Evolutionary conservation across 177 flowering plant genomes (phyloP).

Genomic region (Telopea speciosissima): DNA sequence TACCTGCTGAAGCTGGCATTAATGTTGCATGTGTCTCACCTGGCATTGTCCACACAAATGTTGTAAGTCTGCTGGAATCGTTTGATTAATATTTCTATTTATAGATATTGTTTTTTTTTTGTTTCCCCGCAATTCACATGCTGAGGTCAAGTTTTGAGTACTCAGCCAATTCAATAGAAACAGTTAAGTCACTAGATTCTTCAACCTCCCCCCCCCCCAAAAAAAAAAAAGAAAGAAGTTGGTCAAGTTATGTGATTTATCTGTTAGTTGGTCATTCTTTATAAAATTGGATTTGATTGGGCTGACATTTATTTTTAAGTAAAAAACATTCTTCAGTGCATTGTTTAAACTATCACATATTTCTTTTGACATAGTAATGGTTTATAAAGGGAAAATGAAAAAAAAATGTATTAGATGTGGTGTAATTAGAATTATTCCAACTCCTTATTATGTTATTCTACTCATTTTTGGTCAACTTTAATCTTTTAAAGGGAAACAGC

Average conservation of each 20-base stretch:
- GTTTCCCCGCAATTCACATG: background rate
- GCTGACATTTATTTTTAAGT: background rate
- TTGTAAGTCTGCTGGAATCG: slow-evolving; percentile 49
- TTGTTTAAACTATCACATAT: too few species aligned
- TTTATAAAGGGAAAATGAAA: too few species aligned
- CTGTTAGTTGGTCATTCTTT: background rate
- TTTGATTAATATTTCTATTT: background rate
- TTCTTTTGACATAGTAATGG: too few species aligned
- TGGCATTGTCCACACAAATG: slow-evolving; percentile 90
- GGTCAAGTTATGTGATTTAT: background rate
- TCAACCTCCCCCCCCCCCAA: too few species aligned
- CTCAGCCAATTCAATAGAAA: background rate
- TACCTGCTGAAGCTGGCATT: slow-evolving; percentile 92
- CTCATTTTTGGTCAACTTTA: too few species aligned
- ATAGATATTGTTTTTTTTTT: too few species aligned
- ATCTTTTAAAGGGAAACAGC: too few species aligned
- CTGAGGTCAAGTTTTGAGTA: background rate
- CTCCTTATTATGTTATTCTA: too few species aligned
- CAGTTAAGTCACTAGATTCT: background rate
- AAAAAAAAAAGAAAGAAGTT: too few species aligned
- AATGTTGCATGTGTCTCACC: slow-evolving; percentile 79
- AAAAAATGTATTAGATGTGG: too few species aligned
- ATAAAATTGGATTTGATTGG: background rate
- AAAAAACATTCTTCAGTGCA: too few species aligned
- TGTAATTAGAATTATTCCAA: too few species aligned